phyloP scores from a whole-genome alignment of 371 early-diverging fungal genomes.

The Enterospora canceri region DNA sequence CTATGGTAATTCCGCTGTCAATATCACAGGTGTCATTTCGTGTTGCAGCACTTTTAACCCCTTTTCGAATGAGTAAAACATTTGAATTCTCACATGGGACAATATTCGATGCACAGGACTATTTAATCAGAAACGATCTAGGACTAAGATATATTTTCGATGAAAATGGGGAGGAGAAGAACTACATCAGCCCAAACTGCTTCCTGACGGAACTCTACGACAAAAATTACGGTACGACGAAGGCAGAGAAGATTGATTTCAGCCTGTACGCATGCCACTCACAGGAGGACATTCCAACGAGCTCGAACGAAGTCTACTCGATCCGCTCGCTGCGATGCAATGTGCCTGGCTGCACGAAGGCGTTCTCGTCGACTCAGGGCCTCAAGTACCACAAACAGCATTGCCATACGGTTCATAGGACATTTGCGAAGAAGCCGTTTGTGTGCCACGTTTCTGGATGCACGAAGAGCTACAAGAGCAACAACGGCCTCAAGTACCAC shows the following conservation, averaged over 20 bases:
- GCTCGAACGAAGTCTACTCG: not conserved
- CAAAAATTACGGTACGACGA: too few species aligned
- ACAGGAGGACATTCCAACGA: not conserved
- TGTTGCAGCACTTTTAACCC: too few species aligned
- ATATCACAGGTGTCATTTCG: too few species aligned
- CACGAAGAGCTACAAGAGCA: conserved; percentile 79
- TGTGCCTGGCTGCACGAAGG: conserved; percentile 49
- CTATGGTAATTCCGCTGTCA: too few species aligned
- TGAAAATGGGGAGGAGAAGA: too few species aligned
- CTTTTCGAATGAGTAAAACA: too few species aligned
- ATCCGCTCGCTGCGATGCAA: conserved; percentile 21
- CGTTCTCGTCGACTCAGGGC: conserved; percentile 56
- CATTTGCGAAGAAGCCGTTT: conserved; percentile 63
- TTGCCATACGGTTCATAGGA: conserved; percentile 50
- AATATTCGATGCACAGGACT: too few species aligned
- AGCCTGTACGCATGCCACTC: not conserved
- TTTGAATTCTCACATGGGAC: too few species aligned
- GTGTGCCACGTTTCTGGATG: conserved; percentile 70
- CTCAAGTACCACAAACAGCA: conserved; percentile 56
- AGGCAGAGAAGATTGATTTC: not conserved
- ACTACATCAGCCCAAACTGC: too few species aligned
- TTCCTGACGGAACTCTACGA: too few species aligned
- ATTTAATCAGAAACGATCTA: too few species aligned
- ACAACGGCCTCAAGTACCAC: conserved; percentile 84
- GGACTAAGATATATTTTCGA: too few species aligned